Evolutionary conservation across 1,284 basidiomycete genomes (phyloP).

Genomic region (Ustilago tritici): DNA sequence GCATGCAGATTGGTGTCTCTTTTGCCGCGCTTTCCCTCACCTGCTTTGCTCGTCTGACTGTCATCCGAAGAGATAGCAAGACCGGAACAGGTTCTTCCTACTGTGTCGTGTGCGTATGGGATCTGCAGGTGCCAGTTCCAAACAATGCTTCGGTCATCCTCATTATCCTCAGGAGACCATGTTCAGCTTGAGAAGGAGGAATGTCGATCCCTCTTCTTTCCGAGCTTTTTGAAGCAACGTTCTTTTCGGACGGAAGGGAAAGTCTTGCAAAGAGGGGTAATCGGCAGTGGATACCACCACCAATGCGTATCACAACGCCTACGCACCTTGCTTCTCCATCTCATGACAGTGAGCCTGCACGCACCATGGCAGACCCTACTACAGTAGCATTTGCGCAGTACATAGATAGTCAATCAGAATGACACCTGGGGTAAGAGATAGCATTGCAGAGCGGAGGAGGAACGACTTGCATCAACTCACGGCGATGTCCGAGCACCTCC

Average conservation of each 20-base stretch:
- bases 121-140: not conserved
- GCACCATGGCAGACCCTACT: not conserved
- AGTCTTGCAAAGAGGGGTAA: not conserved
- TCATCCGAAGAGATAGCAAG: constrained; percentile 1
- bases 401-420: not conserved
- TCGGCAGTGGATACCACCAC: not conserved
- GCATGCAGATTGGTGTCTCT: constrained; percentile 10
- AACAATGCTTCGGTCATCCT: constrained; percentile 3
- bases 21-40: constrained; percentile 2
- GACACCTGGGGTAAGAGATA: not conserved
- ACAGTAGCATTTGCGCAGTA: constrained; percentile 1
- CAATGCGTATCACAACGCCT: not conserved
- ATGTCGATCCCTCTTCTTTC: not conserved
- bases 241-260: not conserved
- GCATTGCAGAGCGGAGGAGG: constrained; percentile 4
- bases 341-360: not conserved
- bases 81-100: constrained; percentile 1
- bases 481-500: not conserved
- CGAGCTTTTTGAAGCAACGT: not conserved
- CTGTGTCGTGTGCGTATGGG: not conserved
- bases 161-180: not conserved
- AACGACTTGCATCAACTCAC: constrained; percentile 5
- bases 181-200: not conserved
- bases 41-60: not conserved
- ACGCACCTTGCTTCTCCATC: not conserved